Evolutionary conservation across 768 basidiomycete species (phyloP).

Genomic region (Russula virescens): DNA sequence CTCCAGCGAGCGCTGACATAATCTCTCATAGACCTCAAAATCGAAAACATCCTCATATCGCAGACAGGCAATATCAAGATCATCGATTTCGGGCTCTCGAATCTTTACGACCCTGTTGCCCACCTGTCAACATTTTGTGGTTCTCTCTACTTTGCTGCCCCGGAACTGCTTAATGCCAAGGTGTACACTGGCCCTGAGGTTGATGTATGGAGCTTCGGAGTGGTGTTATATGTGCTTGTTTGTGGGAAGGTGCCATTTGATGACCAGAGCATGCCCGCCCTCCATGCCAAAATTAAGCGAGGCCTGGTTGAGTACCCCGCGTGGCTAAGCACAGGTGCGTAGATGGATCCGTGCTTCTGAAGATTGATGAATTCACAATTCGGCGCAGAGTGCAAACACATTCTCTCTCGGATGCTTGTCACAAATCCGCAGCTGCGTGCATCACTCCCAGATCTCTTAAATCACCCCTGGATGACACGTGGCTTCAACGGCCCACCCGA

Average conservation of each 20-base stretch:
- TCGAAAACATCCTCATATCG: conserved; percentile 98
- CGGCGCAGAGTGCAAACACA: conserved; percentile 80
- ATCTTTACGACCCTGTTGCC: conserved; percentile 76
- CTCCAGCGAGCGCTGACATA: conserved; percentile 1
- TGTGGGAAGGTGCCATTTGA: conserved; percentile 99
- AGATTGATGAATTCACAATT: background rate
- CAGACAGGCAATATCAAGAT: conserved; percentile 99
- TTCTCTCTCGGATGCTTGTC: conserved; percentile 93
- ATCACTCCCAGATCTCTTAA: conserved; percentile 74
- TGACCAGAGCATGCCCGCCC: conserved; percentile 97
- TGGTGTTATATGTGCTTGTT: conserved; percentile 94
- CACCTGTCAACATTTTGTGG: conserved; percentile 96
- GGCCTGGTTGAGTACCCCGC: conserved; percentile 96
- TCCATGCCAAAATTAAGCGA: conserved; percentile 98
- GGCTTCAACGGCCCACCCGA: conserved; percentile 78
- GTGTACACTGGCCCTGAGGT: conserved; percentile 97
- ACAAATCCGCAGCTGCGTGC: conserved; percentile 86
- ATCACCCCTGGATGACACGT: conserved; percentile 90
- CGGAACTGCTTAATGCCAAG: conserved; percentile 93
- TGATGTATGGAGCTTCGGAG: conserved; percentile 98
- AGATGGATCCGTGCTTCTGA: background rate
- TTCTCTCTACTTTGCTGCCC: conserved; percentile 96
- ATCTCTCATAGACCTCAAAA: conserved; percentile 73
- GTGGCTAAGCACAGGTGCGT: conserved; percentile 88
- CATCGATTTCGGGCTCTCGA: conserved; percentile 97